A percentile compares a stretch with the other conserved stretches of the same genome.
phyloP scores from a whole-genome alignment of 2,329 filamentous ascomycete species.

The Cryphonectria carpinicola region DNA sequence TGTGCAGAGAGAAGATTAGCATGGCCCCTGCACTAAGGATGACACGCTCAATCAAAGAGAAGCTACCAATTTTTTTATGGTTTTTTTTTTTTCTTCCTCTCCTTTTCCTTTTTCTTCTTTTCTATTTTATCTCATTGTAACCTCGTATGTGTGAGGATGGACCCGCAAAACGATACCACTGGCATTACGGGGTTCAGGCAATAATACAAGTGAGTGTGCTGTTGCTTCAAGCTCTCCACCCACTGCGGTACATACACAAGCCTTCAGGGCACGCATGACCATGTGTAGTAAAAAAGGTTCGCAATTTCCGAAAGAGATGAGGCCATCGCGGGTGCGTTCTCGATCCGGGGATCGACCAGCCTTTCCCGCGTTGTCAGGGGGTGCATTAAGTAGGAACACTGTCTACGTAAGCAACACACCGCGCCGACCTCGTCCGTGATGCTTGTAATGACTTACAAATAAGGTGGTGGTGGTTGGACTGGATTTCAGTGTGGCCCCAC shows the following conservation, averaged over 20 bases:
- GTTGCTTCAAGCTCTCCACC: too few relatives aligned
- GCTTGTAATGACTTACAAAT: background rate
- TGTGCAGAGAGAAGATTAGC: slow-evolving; percentile 50
- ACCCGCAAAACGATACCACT: too few relatives aligned
- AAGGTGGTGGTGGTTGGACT: background rate
- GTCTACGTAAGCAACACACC: too few relatives aligned
- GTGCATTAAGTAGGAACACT: background rate
- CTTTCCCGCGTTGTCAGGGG: background rate
- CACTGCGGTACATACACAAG: too few relatives aligned
- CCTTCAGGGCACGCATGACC: background rate
- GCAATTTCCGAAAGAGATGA: background rate
- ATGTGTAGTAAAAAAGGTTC: background rate
- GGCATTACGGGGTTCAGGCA: too few relatives aligned
- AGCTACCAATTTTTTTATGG: slow-evolving; percentile 5
- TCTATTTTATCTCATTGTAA: background rate
- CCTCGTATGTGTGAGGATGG: too few relatives aligned
- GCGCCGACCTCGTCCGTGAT: background rate
- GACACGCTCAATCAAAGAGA: slow-evolving; percentile 57
- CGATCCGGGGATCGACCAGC: background rate
- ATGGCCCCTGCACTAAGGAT: slow-evolving; percentile 92
- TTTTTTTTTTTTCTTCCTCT: background rate
- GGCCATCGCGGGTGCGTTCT: background rate
- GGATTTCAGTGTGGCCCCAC: background rate
- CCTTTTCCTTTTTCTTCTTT: background rate
- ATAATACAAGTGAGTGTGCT: too few relatives aligned